Percentiles rank a stretch among this genome's conserved stretches.
Conservation (phyloP, 768 basidiomycete species). For the Auricularia sp. region DNA sequence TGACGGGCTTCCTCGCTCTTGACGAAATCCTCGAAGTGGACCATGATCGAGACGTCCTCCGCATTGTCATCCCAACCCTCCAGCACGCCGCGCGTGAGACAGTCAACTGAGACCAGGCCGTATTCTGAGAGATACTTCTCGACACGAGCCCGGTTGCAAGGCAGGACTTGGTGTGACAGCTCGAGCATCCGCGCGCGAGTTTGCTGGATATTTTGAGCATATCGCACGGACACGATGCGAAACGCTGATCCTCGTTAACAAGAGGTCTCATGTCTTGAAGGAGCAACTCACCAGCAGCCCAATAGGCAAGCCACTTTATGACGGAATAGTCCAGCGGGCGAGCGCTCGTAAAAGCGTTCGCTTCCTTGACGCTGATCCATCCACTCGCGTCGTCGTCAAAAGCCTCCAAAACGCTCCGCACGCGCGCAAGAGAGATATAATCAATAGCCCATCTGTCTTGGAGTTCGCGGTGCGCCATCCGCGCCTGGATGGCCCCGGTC, state of each 20-base stretch:
- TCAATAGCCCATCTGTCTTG: constrained; percentile 27
- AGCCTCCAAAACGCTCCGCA: constrained; percentile 29
- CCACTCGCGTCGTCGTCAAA: constrained; percentile 34
- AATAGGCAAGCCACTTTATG: constrained; percentile 23
- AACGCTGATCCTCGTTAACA: neutral
- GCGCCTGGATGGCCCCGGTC: neutral
- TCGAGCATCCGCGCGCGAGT: constrained; percentile 12
- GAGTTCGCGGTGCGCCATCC: neutral
- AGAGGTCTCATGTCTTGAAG: neutral
- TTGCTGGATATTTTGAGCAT: constrained; percentile 9
- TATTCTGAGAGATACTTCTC: constrained; percentile 18
- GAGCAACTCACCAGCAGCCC: constrained; percentile 22
- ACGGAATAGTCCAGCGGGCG: constrained; percentile 17
- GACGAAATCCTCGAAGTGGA: constrained; percentile 20
- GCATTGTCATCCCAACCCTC: constrained; percentile 1
- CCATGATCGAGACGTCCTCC: constrained; percentile 15
- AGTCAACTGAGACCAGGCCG: constrained; percentile 5
- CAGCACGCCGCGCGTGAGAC: neutral
- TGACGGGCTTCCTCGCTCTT: constrained; percentile 19
- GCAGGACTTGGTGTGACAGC: constrained; percentile 8
- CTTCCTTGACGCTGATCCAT: constrained; percentile 26
- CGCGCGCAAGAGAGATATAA: constrained; percentile 23
- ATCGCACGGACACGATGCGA: neutral
- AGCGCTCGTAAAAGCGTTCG: constrained; percentile 23
- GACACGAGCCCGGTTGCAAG: constrained; percentile 15